Evolutionary conservation across 1,284 basidiomycete species (phyloP), one percentile per base, ranked within the genome.

Genomic region (Clitocybe nebularis): DNA sequence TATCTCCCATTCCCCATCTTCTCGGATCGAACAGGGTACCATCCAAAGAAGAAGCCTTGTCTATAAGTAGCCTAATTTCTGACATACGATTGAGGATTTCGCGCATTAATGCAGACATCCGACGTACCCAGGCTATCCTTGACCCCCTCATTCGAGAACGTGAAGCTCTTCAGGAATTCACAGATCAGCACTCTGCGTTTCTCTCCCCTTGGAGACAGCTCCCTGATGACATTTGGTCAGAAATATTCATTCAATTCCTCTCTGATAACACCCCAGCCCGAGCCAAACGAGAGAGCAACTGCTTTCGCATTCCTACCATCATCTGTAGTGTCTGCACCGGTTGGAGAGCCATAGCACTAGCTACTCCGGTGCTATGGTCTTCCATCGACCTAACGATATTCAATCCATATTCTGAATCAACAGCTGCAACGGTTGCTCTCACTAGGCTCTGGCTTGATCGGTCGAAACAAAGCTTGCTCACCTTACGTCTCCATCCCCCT

Each of bases 151-250:
- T 5, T 8, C 8, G 10, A 21, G 33, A 35, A 5, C 33, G 17
- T 20, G 10, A 20, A 3, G 9, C 3, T 20, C 19, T 21, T 7
- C n/a, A 35, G 33, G 33, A 21, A n/a, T 35, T 20, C 13, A n/a
- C 4, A 21, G 13, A 35, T n/a, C 5, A 21, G 33, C 16, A 35
- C 13, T 9, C 33, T 7, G 19, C 7, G 1, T 14, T 35, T 3
- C 33, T 35, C 8, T 20, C 33, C 22, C 33, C 33, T 20, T 17
- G 19, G 9, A 35, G 33, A 20, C 19, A 14, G 7, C 5, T 39
- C 13, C 38, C 38, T 11, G 25, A 4, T 20, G 38, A 39, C 2
- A 16, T 39, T n/a, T 39, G 37, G 37, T 39, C 23, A 22, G 37
- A 39, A 9, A 39, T 39, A 24, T 39, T 39, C 24, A 20, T 16